Conservation (phyloP, 192 early-diverging fungal species). For the Coemansia sp. region DNA sequence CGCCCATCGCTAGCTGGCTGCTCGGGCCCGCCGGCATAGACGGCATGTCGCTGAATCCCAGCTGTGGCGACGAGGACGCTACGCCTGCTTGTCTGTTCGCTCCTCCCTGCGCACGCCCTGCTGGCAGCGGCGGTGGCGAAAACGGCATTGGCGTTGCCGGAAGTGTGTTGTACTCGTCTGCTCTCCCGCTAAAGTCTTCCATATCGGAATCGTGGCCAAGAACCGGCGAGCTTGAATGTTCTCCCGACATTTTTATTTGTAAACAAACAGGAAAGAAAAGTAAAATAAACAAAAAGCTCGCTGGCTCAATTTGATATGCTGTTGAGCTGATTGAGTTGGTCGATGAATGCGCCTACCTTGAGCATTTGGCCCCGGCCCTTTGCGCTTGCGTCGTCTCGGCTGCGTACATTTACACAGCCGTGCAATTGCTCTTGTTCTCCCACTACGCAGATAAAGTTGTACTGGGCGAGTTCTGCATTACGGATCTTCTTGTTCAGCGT, state of each 20-base stretch:
- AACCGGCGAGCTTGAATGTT: neutral
- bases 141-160: conserved; percentile 47
- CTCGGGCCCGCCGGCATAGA: conserved; percentile 28
- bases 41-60: conserved; percentile 44
- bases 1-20: conserved; percentile 23
- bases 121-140: conserved; percentile 27
- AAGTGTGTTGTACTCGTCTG: conserved; percentile 25
- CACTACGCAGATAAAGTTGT: conserved; percentile 97
- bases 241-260: conserved; percentile 22
- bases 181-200: conserved; percentile 34
- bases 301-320: neutral
- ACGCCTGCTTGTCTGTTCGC: conserved; percentile 1
- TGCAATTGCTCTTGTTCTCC: conserved; percentile 84
- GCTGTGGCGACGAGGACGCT: conserved; percentile 38
- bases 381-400: conserved; percentile 77
- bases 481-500: conserved; percentile 94
- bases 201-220: conserved; percentile 1
- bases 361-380: conserved; percentile 80
- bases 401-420: conserved; percentile 87
- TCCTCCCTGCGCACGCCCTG: conserved; percentile 9
- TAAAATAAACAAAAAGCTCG: conserved; percentile 3
- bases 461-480: conserved; percentile 88
- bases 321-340: conserved; percentile 69
- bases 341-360: conserved; percentile 65
- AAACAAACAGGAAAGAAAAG: conserved; percentile 16